phyloP scores from a whole-genome alignment of 2,329 filamentous ascomycete species.

The Trichophyton verrucosum region DNA sequence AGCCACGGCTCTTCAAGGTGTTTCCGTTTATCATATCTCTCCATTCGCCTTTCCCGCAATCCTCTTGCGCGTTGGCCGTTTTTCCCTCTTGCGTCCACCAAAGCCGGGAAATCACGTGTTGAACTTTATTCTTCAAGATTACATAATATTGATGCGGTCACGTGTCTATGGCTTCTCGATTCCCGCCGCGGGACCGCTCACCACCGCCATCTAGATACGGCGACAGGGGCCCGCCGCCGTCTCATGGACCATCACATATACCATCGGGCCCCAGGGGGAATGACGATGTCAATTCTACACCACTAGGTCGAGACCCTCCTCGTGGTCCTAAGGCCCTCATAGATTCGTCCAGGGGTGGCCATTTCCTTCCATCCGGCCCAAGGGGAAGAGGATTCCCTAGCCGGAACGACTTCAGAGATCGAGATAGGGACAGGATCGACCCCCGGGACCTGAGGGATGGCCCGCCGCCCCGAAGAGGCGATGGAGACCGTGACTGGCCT shows the following conservation, averaged over 20 bases:
- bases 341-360: conserved; percentile 50
- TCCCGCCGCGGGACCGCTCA: conserved; percentile 55
- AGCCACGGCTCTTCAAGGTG: neutral
- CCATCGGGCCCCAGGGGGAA: conserved; percentile 36
- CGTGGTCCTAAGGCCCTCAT: conserved; percentile 69
- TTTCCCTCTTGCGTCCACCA: neutral
- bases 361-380: conserved; percentile 30
- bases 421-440: conserved; percentile 27
- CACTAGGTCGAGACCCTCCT: conserved; percentile 56
- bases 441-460: conserved; percentile 21
- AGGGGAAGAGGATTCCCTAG: conserved; percentile 52
- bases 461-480: conserved; percentile 24
- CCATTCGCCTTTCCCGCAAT: neutral
- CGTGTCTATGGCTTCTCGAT: conserved; percentile 45
- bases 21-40: neutral
- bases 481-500: conserved; percentile 32
- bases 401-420: conserved; percentile 45
- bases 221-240: conserved; percentile 52
- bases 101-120: neutral
- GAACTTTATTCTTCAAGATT: neutral
- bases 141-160: conserved; percentile 12
- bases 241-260: conserved; percentile 36
- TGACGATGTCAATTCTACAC: conserved; percentile 50
- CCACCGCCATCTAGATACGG: conserved; percentile 49
- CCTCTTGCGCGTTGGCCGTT: neutral